Conservation (phyloP, 768 basidiomycete genomes). For the Polyporus arcularius region DNA sequence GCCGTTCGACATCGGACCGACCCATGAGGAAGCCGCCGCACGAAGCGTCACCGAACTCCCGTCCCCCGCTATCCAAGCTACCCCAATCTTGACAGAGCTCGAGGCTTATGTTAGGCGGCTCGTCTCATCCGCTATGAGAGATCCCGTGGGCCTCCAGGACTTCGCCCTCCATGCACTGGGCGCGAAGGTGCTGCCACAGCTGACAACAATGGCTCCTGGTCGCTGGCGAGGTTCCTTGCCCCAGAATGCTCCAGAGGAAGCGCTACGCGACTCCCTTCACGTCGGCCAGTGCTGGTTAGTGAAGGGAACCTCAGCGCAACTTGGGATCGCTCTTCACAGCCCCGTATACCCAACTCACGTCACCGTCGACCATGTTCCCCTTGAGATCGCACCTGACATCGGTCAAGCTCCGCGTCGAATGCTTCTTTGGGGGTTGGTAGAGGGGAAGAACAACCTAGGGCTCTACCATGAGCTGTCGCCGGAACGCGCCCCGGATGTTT, state of each 20-base stretch:
- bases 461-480: neutral
- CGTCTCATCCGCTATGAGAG: neutral
- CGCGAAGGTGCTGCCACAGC: neutral
- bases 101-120: neutral
- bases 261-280: neutral
- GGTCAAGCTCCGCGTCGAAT: neutral
- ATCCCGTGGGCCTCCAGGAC: neutral
- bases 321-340: neutral
- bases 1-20: no score
- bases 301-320: neutral
- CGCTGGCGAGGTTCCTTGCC: no score
- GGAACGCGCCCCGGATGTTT: neutral
- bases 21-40: no score
- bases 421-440: neutral
- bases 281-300: neutral
- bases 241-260: neutral
- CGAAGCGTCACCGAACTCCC: neutral
- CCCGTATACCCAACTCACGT: neutral
- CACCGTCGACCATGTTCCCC: slow-evolving; percentile 1
- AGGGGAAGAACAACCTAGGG: neutral
- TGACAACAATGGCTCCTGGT: neutral
- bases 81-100: neutral
- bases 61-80: neutral
- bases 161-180: neutral
- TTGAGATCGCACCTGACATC: neutral